These are phyloP conservation scores for Fusarium ambrosium DNA, from an alignment of 2,329 filamentous ascomycete species.

Conservation along the genomic window DNA sequence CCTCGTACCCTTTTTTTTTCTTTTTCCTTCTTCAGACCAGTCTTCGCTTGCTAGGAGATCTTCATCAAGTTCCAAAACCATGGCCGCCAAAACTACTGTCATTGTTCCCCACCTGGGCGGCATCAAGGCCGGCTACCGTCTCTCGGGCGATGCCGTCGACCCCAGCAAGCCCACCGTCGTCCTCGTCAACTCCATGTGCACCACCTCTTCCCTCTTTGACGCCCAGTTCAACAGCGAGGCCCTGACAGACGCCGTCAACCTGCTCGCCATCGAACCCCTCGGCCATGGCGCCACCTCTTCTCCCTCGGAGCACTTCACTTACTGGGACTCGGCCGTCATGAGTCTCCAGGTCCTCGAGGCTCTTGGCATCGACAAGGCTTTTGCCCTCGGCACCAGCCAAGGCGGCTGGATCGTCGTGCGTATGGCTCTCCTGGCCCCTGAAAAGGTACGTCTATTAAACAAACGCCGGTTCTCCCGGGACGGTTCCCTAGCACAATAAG, in stretches of 20 bases:
- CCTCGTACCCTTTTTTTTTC: neutral
- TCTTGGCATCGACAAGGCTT: slow-evolving; percentile 62
- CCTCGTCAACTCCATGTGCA: slow-evolving; percentile 67
- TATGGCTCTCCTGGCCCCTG: slow-evolving; percentile 65
- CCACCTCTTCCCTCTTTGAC: slow-evolving; percentile 61
- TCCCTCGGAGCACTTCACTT: slow-evolving; percentile 63
- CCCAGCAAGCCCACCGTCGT: slow-evolving; percentile 64
- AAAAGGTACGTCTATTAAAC: slow-evolving; percentile 54
- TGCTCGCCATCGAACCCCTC: slow-evolving; percentile 66
- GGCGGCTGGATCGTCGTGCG: slow-evolving; percentile 65
- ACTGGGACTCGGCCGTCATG: slow-evolving; percentile 69
- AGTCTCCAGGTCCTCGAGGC: slow-evolving; percentile 68
- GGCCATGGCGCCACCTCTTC: slow-evolving; percentile 64
- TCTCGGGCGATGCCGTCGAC: slow-evolving; percentile 60
- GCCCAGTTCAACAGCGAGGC: slow-evolving; percentile 57
- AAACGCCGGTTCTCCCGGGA: neutral
- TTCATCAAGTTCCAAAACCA: slow-evolving; percentile 28
- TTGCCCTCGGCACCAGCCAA: slow-evolving; percentile 65
- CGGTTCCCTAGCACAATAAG: neutral
- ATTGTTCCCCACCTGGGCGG: slow-evolving; percentile 63
- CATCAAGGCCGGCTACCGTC: slow-evolving; percentile 60
- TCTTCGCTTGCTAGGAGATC: neutral
- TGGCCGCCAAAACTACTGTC: slow-evolving; percentile 59
- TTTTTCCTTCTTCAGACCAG: slow-evolving; percentile 1
- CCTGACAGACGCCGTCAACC: slow-evolving; percentile 59